phyloP scores from a whole-genome alignment of 371 early-diverging fungal genomes.

The Hamiltosporidium magnivora region DNA sequence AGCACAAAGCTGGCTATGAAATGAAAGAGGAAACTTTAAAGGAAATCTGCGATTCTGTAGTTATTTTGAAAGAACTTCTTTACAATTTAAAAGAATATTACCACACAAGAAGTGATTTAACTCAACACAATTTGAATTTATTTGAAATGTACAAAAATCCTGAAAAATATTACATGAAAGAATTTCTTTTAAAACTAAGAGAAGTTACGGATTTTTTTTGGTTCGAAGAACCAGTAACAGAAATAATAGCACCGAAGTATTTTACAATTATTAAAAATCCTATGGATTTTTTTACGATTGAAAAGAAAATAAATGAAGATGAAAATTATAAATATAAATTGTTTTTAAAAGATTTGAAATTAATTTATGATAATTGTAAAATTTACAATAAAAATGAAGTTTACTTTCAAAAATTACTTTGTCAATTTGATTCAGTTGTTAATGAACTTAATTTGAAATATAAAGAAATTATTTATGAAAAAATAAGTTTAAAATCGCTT shows the following conservation, averaged over 20 bases:
- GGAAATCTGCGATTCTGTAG: too few species aligned
- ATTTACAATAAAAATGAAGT: background rate
- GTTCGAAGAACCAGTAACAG: slow-evolving; percentile 34
- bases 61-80: slow-evolving; percentile 8
- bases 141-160: too few species aligned
- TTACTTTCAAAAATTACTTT: too few species aligned
- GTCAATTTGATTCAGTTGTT: too few species aligned
- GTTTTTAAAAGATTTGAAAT: slow-evolving; percentile 4
- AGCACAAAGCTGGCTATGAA: too few species aligned
- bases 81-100: background rate
- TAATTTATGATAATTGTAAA: slow-evolving; percentile 4
- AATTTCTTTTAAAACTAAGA: background rate
- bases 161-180: too few species aligned
- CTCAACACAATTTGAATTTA: too few species aligned
- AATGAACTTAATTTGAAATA: too few species aligned
- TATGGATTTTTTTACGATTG: slow-evolving; percentile 13
- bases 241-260: slow-evolving; percentile 39
- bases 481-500: too few species aligned
- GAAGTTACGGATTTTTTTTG: slow-evolving; percentile 8
- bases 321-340: slow-evolving; percentile 3
- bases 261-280: slow-evolving; percentile 27
- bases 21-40: too few species aligned
- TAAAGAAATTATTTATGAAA: too few species aligned
- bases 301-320: slow-evolving; percentile 5
- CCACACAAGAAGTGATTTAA: too few species aligned